Evolutionary conservation across 2,329 filamentous ascomycete species (phyloP), one percentile per base, ranked within the genome.

Genomic region (Neoarthrinium moseri): DNA sequence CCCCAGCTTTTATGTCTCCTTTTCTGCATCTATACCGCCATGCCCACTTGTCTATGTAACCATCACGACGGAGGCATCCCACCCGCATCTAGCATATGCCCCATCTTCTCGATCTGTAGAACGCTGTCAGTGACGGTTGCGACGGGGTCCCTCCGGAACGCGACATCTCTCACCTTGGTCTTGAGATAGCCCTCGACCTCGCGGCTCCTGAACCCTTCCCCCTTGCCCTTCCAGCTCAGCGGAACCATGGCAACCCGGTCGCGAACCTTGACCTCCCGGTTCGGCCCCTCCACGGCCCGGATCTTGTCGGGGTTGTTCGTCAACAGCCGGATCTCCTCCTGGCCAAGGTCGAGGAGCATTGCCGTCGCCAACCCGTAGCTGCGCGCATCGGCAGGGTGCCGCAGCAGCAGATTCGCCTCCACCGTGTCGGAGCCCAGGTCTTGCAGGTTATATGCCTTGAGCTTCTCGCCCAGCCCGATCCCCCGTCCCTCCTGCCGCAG

Each of bases 271-370:
- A 99, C 78, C 69, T 99, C 92, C 10, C 91, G 75, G 54, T 89
- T 89, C 0, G 91, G 91, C 0, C 94, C 94, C 65, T 99, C 94
- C 1, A 99, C 88, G 0, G 94, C 94, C 13, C 90, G 77, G 33
- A 99, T 89, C 73, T 99, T 99, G 58, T 99, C 94, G 0, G 94
- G 94, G 59, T 99, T 99, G 65, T 99, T 99, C 8, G 94, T 99
- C 57, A 99, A 71, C 41, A 99, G 71, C 27, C 89, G 77, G 43
- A 97, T 84, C 22, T 91, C 87, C 11, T 71, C 66, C 56, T 95
- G 78, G 0, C 89, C 91, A 23, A 99, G 71, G 69, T 99, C 94
- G 50, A 84, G 75, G 44, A 99, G 74, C 78, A 99, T 97, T 0
- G 92, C 91, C 2, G 94, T 99, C 2, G 94, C 94, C n/a, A 99